Evolutionary conservation across 106 monocot genomes (phyloP), one percentile per base, ranked within the genome.

Genomic region (Triglochin maritima): DNA sequence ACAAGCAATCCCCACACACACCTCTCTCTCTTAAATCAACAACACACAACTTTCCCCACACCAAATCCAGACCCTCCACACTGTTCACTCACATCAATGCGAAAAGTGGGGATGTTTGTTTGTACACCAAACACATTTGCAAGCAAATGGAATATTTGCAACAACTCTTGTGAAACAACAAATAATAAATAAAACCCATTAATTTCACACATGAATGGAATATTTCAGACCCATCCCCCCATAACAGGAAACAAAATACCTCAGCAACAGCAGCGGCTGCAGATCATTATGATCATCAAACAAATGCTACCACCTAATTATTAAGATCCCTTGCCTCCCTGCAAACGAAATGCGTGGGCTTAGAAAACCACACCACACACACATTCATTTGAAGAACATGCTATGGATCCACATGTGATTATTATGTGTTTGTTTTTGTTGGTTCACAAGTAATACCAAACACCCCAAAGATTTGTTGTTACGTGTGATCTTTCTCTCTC

Each of bases 71-170:
- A 57, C 73, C 50, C 59, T 57, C 62, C 56, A 16, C 55, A 72
- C 50, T 79, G 89, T 78, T 69, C 84, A 73, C 82, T 94, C 94
- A 89, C 89, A 89, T 89, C 86, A 84, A 70, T 49, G 69, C 54
- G 69, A 81, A 79, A 60, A 67, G 49, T 65, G 74, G 82, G 79
- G 81, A 88, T 85, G 80, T 75, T 68, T 49, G 64, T 80, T 72
- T 55, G 67, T 78, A 82, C 81, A 29, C 29, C 29, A 80, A 68
- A 48, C 67, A 65, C 77, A 76, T 75, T 77, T 81, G 48, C 76
- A 87, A 89, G 78, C 84, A 87, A 84, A 82, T 66, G 82, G 85
- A 83, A 94, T 89, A 84, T 89, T 79, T 50, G 53, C 57, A 65
- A 70, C 71, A 52, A 72, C 44, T 64, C 13, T 12, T 48, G 6